phyloP scores from a whole-genome alignment of 106 monocot species.

The Alisma plantagoaquatica region DNA sequence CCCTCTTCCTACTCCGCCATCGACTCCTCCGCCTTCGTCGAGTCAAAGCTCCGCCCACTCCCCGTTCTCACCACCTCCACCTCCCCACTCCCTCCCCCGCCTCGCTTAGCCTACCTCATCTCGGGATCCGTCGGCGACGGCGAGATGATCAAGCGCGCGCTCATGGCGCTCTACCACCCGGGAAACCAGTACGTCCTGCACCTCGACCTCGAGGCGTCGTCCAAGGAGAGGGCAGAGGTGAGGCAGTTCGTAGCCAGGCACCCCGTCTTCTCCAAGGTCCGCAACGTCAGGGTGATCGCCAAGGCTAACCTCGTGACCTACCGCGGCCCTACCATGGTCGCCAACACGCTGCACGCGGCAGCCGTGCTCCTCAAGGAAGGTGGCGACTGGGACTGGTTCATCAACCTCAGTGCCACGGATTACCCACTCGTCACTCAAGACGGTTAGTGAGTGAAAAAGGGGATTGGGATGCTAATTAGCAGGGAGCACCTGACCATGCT shows the following conservation, averaged over 20 bases:
- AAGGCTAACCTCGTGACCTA: constrained; percentile 65
- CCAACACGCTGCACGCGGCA: constrained; percentile 59
- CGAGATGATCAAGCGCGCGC: constrained; percentile 20
- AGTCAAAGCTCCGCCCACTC: constrained; percentile 42
- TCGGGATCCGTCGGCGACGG: constrained; percentile 64
- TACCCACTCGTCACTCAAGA: constrained; percentile 79
- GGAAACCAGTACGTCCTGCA: constrained; percentile 55
- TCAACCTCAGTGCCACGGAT: constrained; percentile 71
- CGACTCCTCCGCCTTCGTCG: constrained; percentile 5
- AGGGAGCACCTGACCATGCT: no score
- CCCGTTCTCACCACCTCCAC: background rate
- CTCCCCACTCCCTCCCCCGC: constrained; percentile 17
- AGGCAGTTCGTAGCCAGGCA: constrained; percentile 22
- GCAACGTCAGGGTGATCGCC: constrained; percentile 40
- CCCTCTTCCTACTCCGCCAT: constrained; percentile 8
- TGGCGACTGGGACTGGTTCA: constrained; percentile 72
- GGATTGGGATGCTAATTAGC: background rate
- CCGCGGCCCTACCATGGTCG: constrained; percentile 67
- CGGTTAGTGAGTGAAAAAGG: constrained; percentile 17
- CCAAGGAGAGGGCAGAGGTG: constrained; percentile 24
- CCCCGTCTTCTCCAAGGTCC: constrained; percentile 20
- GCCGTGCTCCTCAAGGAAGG: constrained; percentile 39
- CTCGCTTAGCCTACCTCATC: constrained; percentile 70
- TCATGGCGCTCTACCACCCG: constrained; percentile 67
- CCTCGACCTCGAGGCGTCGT: constrained; percentile 42